A percentile compares a stretch with the other conserved stretches of the same genome.
These are phyloP conservation scores for Globisporangium irregulare DNA, from an alignment of 352 stramenopile genomes.

Conservation along the genomic window DNA sequence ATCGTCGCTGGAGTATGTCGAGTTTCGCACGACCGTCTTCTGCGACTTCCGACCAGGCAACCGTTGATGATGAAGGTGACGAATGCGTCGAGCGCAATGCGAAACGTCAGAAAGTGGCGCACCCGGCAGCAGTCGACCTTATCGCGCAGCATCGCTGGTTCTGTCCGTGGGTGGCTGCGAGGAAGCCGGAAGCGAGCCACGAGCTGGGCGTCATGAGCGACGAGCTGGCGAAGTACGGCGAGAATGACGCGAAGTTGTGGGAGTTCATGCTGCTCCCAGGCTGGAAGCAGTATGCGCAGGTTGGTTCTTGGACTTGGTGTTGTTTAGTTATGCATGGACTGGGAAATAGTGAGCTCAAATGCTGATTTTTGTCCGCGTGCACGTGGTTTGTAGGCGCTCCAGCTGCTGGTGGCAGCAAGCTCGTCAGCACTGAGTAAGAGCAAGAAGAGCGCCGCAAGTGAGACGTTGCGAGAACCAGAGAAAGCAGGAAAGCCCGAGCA, in stretches of 20 bases:
- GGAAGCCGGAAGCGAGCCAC: constrained; percentile 7
- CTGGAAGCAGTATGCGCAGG: constrained; percentile 29
- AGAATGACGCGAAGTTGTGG: constrained; percentile 17
- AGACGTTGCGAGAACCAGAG: background rate
- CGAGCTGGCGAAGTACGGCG: constrained; percentile 10
- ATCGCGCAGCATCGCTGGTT: constrained; percentile 51
- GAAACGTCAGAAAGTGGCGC: constrained; percentile 32
- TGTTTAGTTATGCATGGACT: background rate
- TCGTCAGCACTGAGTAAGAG: background rate
- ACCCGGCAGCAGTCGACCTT: constrained; percentile 15
- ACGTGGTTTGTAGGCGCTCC: background rate
- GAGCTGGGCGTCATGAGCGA: constrained; percentile 8
- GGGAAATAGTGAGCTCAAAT: too few relatives aligned
- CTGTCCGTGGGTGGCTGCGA: constrained; percentile 46
- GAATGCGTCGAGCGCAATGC: constrained; percentile 5
- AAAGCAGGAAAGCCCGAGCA: constrained; percentile 12
- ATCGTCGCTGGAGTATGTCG: constrained; percentile 31
- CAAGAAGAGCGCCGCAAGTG: background rate
- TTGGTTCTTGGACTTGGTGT: background rate
- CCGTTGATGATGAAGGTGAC: background rate
- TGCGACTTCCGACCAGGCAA: background rate
- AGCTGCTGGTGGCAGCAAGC: background rate
- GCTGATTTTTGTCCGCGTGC: too few relatives aligned
- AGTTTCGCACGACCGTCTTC: background rate
- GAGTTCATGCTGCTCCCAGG: constrained; percentile 26